These are phyloP conservation scores for Crepidotus variabilis DNA, from an alignment of 768 basidiomycete species.

Conservation along the genomic window DNA sequence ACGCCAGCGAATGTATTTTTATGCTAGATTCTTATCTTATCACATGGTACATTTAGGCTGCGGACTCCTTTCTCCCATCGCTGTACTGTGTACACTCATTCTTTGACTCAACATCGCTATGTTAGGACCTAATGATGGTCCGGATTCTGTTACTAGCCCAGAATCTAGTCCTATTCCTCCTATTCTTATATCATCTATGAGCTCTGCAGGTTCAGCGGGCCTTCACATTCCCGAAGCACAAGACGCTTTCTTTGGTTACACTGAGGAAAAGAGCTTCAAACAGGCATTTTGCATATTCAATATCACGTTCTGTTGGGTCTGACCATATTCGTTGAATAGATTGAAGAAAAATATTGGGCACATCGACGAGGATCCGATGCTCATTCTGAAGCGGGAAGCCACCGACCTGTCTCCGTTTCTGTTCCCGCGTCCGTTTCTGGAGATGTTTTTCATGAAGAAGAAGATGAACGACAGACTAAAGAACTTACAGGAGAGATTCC, in stretches of 20 bases:
- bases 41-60: neutral
- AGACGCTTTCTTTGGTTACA: slow-evolving; percentile 79
- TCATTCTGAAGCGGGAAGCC: slow-evolving; percentile 37
- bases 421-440: slow-evolving; percentile 14
- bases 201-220: slow-evolving; percentile 1
- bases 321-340: slow-evolving; percentile 33
- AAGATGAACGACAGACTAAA: slow-evolving; percentile 22
- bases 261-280: slow-evolving; percentile 71
- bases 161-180: neutral
- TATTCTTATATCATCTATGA: neutral
- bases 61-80: neutral
- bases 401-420: slow-evolving; percentile 21
- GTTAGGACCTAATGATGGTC: neutral
- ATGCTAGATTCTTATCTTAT: slow-evolving; percentile 9
- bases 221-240: slow-evolving; percentile 48
- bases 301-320: neutral
- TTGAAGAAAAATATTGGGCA: slow-evolving; percentile 70
- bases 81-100: neutral
- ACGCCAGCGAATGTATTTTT: neutral
- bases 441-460: slow-evolving; percentile 30
- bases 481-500: slow-evolving; percentile 26
- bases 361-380: slow-evolving; percentile 62
- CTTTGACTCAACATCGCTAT: neutral
- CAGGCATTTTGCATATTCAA: slow-evolving; percentile 46
- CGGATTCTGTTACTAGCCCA: neutral